phyloP scores from a whole-genome alignment of 352 stramenopile genomes.

The Phytophthora constricta region DNA sequence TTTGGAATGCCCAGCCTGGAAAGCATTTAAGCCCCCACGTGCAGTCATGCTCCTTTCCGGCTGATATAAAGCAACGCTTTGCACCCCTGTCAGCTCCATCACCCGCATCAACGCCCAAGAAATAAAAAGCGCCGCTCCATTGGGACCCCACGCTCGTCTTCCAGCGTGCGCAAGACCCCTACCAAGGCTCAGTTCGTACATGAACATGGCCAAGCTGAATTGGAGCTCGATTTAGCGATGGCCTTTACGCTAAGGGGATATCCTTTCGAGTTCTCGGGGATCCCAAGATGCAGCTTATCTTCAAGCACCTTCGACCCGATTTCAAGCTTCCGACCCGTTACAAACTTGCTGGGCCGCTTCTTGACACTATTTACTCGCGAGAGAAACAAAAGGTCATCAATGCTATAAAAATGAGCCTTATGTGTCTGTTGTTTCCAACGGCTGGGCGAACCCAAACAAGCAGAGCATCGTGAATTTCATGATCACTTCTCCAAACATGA shows the following conservation, averaged over 20 bases:
- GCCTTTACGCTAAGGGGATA: constrained; percentile 4
- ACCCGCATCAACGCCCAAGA: neutral
- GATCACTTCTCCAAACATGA: constrained; percentile 13
- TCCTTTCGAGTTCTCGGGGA: constrained; percentile 4
- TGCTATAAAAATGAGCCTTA: neutral
- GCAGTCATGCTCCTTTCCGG: neutral
- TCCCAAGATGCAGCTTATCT: neutral
- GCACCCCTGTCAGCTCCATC: neutral
- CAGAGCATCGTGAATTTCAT: constrained; percentile 25
- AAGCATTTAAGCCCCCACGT: neutral
- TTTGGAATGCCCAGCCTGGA: neutral
- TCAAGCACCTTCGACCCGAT: constrained; percentile 2
- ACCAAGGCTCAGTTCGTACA: neutral
- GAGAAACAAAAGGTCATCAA: neutral
- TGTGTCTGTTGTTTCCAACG: constrained; percentile 16
- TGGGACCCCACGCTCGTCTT: neutral
- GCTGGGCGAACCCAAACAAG: constrained; percentile 24
- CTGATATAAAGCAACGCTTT: neutral
- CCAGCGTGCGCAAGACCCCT: neutral
- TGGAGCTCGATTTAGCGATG: constrained; percentile 2
- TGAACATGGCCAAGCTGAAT: constrained; percentile 1
- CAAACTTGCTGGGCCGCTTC: neutral
- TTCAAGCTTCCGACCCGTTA: neutral
- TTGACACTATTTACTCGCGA: neutral
- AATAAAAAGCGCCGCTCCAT: neutral